Conservation (phyloP, 140 eudicot species). For the Oenanthe javanica region DNA sequence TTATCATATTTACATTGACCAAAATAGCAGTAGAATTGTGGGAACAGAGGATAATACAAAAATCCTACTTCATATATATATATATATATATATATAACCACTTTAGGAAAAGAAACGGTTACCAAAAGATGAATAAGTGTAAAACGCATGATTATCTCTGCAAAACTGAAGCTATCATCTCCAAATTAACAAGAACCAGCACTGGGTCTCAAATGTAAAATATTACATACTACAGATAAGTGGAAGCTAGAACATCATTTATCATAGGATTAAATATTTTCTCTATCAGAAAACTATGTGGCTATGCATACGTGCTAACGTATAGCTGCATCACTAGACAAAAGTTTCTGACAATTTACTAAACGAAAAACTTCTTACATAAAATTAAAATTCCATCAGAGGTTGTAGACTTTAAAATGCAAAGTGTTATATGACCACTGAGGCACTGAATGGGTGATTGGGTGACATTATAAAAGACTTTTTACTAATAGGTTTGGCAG, state of each 20-base stretch:
- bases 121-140: neutral
- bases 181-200: neutral
- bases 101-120: neutral
- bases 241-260: neutral
- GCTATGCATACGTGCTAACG: neutral
- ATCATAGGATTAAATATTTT: neutral
- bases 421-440: neutral
- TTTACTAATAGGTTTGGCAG: neutral
- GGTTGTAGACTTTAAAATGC: neutral
- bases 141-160: neutral
- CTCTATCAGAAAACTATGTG: neutral
- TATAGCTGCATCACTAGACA: neutral
- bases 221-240: neutral
- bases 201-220: neutral
- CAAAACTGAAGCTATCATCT: neutral
- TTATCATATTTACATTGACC: neutral
- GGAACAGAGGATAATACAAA: neutral
- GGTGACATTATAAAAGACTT: no score
- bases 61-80: neutral
- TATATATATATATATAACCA: neutral
- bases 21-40: neutral
- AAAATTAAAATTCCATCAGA: neutral
- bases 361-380: neutral
- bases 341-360: neutral
- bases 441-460: no score